Evolutionary conservation across 2,329 filamentous ascomycete species (phyloP), one percentile per base, ranked within the genome.

Genomic region (Domatiomyces globalis): DNA sequence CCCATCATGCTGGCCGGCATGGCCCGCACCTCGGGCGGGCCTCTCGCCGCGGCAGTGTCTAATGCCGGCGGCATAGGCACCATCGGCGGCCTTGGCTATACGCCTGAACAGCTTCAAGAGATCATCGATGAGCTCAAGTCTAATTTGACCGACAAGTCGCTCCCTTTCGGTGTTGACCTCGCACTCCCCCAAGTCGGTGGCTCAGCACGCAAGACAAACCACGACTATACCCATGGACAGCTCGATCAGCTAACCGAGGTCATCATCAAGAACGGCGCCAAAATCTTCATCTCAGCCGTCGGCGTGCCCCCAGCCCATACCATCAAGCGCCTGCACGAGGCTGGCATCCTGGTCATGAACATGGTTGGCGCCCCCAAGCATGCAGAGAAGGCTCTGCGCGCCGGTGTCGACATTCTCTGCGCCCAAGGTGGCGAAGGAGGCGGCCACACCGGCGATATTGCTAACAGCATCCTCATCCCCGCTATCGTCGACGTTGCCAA

Each of bases 361-460:
- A 95, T 95, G 89, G 88, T 95, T 18, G 90, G 90, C 0, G 85
- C 89, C 61, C 89, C 90, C 1, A 87, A 84, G 65, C 90, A 96
- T 66, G 89, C 89, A 0, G 78, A 83, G 65, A 95, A 95, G 71
- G 89, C 89, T 2, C 73, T 96, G 3, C 80, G 87, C 48, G 78
- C 83, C 0, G 90, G 90, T 44, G 87, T 94, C 8, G 90, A 96
- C 68, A 83, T 95, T 57, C 78, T 96, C 5, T 95, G 88, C 65
- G 83, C 89, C 1, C 90, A 96, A 71, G 90, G 90, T 46, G 87
- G 87, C 49, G 90, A 96, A 67, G 90, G 89, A 1, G 90, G 90
- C 17, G 90, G 89, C 0, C 90, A 96, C 69, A 95, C 90, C 1
- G 89, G 89, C 27, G 84, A 92, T 54, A 81, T 95, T 45, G 82